phyloP scores from a whole-genome alignment of 345 rosid genomes.

The Rhizophora apiculata region DNA sequence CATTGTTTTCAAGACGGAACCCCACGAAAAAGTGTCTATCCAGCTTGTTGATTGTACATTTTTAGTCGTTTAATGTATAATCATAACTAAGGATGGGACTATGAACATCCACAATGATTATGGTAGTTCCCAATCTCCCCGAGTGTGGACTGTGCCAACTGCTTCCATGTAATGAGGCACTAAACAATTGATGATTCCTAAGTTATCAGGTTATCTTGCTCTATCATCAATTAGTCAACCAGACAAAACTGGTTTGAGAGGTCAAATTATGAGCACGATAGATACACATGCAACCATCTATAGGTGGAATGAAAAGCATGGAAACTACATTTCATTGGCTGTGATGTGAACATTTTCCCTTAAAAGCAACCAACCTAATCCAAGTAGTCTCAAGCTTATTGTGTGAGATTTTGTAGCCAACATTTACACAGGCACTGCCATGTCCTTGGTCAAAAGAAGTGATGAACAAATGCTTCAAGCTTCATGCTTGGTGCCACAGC shows the following conservation, averaged over 20 bases:
- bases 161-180: too few relatives aligned
- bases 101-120: too few relatives aligned
- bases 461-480: constrained; percentile 8
- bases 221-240: neutral
- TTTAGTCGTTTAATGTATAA: too few relatives aligned
- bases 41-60: too few relatives aligned
- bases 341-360: neutral
- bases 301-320: neutral
- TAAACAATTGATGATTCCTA: neutral
- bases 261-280: neutral
- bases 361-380: constrained; percentile 4
- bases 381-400: neutral
- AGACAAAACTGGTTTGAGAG: neutral
- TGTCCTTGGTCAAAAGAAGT: neutral
- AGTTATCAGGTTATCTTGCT: neutral
- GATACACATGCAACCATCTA: neutral
- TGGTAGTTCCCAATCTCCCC: too few relatives aligned
- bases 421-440: neutral
- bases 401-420: neutral
- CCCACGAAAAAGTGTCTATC: too few relatives aligned
- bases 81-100: too few relatives aligned
- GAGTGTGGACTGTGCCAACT: too few relatives aligned
- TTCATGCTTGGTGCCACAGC: neutral
- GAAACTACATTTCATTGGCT: neutral
- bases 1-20: neutral